phyloP scores from a whole-genome alignment of 73 alveolate species.

The Diophrys sp. region DNA sequence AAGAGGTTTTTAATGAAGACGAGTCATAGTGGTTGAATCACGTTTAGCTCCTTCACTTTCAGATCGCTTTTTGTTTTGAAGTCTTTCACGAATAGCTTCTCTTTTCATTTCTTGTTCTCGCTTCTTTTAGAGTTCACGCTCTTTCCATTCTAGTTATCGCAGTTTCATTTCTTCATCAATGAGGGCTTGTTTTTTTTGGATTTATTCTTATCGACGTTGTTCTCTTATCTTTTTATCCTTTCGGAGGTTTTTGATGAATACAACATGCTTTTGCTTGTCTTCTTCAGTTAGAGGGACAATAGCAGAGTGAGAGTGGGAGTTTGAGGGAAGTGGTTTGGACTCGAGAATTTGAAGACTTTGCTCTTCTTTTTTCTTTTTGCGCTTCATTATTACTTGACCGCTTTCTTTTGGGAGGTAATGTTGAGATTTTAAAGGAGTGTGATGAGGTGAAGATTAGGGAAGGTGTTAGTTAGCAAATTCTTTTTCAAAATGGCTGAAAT shows the following conservation, averaged over 20 bases:
- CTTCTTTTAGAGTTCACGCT: neutral
- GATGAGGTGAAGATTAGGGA: neutral
- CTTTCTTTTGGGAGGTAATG: neutral
- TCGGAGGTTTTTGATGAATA: neutral
- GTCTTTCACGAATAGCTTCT: neutral
- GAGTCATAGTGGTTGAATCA: neutral
- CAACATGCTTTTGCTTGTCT: neutral
- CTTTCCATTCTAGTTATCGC: neutral
- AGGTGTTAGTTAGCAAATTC: too few relatives aligned
- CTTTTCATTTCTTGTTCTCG: neutral
- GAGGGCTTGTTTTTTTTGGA: neutral
- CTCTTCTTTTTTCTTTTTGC: neutral
- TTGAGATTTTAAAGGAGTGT: neutral
- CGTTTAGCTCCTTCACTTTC: neutral
- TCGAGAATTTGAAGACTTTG: neutral
- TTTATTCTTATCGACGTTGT: too few relatives aligned
- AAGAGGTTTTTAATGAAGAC: slow-evolving; percentile 6
- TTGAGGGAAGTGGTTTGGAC: neutral
- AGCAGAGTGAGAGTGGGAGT: neutral
- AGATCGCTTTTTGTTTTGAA: neutral
- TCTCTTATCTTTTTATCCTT: neutral
- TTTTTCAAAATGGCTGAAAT: neutral
- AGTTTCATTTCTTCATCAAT: neutral
- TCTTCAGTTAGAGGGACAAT: neutral
- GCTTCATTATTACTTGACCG: neutral